Conservation (phyloP, 2,329 filamentous ascomycete species). For the Clarireedia homoeocarpa region DNA sequence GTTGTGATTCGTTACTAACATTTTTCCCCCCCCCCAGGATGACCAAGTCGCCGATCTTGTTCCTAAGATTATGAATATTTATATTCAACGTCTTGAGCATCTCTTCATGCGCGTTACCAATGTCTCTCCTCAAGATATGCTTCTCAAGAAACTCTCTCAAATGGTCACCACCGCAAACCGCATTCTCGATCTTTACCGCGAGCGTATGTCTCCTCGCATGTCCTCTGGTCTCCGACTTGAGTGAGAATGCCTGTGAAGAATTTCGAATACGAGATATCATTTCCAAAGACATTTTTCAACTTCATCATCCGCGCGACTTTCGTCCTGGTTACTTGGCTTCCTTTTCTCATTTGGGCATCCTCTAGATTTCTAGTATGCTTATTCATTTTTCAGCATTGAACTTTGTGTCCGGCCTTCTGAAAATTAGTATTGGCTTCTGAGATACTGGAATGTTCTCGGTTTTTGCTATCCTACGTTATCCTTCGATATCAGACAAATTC, state of each 20-base stretch:
- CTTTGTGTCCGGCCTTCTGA: constrained; percentile 6
- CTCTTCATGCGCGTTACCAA: constrained; percentile 44
- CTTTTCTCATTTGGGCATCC: constrained; percentile 18
- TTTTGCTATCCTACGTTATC: neutral
- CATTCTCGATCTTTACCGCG: constrained; percentile 23
- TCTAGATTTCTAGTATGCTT: constrained; percentile 17
- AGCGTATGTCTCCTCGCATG: constrained; percentile 4
- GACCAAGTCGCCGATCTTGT: constrained; percentile 47
- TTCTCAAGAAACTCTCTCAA: constrained; percentile 40
- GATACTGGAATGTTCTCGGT: constrained; percentile 29
- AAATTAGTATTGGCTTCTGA: constrained; percentile 13
- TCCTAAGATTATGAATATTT: constrained; percentile 48
- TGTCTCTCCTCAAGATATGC: constrained; percentile 38
- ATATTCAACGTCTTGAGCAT: constrained; percentile 44
- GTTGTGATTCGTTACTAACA: constrained; percentile 22
- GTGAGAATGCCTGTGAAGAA: neutral
- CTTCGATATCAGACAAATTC: neutral
- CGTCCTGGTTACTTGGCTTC: neutral
- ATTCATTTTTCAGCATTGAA: constrained; percentile 14
- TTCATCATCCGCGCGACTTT: neutral
- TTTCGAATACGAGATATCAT: neutral
- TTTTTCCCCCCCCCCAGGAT: constrained; percentile 34
- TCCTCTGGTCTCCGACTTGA: neutral
- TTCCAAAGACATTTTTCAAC: neutral
- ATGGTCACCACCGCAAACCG: constrained; percentile 32